Conservation (phyloP, 129 eudicot genomes). For the Pseudognaphalium luteoalbum region DNA sequence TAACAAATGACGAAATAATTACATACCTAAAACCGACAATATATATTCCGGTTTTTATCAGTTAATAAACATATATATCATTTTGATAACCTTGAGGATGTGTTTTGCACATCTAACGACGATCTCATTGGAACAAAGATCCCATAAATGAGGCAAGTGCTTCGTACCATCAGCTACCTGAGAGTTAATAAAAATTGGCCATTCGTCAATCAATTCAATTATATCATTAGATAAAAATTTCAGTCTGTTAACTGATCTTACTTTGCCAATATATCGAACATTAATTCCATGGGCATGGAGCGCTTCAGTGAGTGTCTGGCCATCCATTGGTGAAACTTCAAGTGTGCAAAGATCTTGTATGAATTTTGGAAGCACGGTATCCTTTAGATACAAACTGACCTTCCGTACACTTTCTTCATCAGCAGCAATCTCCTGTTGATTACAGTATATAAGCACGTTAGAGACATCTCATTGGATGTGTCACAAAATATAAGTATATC, state of each 20-base stretch:
- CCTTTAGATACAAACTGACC: constrained; percentile 69
- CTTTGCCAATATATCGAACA: constrained; percentile 92
- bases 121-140: constrained; percentile 83
- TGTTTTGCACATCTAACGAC: constrained; percentile 94
- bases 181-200: constrained; percentile 2
- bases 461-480: not conserved
- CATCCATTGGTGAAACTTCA: constrained; percentile 99
- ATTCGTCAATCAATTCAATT: not conserved
- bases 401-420: constrained; percentile 92
- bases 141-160: constrained; percentile 96
- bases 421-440: constrained; percentile 78
- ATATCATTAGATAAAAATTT: not conserved
- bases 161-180: constrained; percentile 95
- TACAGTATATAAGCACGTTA: not conserved
- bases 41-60: not conserved
- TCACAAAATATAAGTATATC: not conserved
- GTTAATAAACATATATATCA: not conserved
- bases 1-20: not conserved
- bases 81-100: constrained; percentile 63
- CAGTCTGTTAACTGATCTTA: constrained; percentile 34
- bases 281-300: constrained; percentile 98
- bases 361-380: constrained; percentile 75
- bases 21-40: not conserved
- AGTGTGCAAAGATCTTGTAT: constrained; percentile 86
- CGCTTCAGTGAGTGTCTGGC: constrained; percentile 98